Base-by-base conservation (phyloP, 1,284 basidiomycete genomes). In the Apiotrichum laibachii region DNA sequence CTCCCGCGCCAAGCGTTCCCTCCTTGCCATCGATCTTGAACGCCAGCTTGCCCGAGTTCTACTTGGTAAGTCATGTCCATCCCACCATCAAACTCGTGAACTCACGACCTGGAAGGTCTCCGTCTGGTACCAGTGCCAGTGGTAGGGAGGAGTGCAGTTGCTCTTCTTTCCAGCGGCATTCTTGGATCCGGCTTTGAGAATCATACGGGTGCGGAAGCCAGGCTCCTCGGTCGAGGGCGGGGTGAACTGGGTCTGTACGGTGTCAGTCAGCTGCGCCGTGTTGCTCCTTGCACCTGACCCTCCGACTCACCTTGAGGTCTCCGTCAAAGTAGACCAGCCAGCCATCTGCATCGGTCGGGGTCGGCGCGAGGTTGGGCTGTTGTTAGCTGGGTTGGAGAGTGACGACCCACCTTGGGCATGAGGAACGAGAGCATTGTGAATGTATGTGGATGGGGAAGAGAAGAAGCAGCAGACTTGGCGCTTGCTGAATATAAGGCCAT, bases 141-240 rank as follows among this genome's bases (percentile, higher is more conserved):
- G 74, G 51, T 72, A 73, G 0, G 74, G 72, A 21, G 74, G 74
- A 16, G 72, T 73, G n/a, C 69, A 68, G 12, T 68, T 74, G 21
- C 66, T 65, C 16, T 62, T 56, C 22, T 60, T 47, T 4, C 73
- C 73, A 7, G 68, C 70, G 21, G 71, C 70, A 53, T 72, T 69
- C 19, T 64, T 31, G 26, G 63, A 62, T 10, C 55, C 60, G 6
- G 71, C 71, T 34, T 70, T 70, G 58, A 74, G 74, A 45, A 73
- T 56, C 55, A 74, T 70, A 4, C 68, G 68, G 51, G 72, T 71
- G 10, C 67, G 68, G 13, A 60, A 64, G 0, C 61, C 69, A 15
- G 63, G 58, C 31, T 61, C 53, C 4, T 7, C 26, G 26, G 26
- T 7, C 2, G 53, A 50, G 33, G 49, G 48, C 12, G 43, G 31